These are phyloP conservation scores for Phyllosticta capitalensis DNA, from an alignment of 2,329 filamentous ascomycete species.

Conservation along the genomic window DNA sequence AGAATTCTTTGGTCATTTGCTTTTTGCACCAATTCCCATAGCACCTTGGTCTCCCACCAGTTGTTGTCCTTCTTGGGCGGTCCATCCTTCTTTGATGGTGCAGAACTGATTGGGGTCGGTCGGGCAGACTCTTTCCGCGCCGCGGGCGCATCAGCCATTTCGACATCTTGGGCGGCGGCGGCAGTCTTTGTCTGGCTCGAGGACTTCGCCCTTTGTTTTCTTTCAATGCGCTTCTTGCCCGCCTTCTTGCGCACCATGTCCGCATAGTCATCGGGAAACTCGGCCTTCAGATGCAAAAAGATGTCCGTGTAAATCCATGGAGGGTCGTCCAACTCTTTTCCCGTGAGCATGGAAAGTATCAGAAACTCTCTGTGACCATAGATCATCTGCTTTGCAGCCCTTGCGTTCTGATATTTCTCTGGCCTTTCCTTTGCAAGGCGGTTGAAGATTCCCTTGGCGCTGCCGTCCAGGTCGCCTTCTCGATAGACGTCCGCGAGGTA, in stretches of 20 bases:
- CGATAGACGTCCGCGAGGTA: conserved; percentile 49
- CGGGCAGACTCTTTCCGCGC: neutral
- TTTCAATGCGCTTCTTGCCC: conserved; percentile 4
- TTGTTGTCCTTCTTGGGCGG: conserved; percentile 29
- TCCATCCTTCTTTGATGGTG: neutral
- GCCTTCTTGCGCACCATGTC: conserved; percentile 18
- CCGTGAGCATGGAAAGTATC: conserved; percentile 33
- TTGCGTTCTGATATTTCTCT: conserved; percentile 18
- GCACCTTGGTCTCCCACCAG: conserved; percentile 28
- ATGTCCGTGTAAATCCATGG: conserved; percentile 35
- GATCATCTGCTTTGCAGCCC: conserved; percentile 22
- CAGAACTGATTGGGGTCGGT: neutral
- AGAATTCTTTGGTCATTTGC: conserved; percentile 25
- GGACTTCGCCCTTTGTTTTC: neutral
- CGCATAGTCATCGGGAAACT: conserved; percentile 22
- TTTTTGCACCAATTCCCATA: conserved; percentile 33
- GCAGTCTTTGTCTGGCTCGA: neutral
- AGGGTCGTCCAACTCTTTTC: conserved; percentile 32
- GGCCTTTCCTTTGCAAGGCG: conserved; percentile 16
- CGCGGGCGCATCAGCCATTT: neutral
- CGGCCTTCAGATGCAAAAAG: conserved; percentile 30
- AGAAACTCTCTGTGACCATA: conserved; percentile 33
- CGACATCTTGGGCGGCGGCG: neutral
- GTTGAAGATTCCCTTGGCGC: conserved; percentile 29
- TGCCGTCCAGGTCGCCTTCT: conserved; percentile 13